phyloP scores from a whole-genome alignment of 148 eudicot species.

The Pouteria glomerata region DNA sequence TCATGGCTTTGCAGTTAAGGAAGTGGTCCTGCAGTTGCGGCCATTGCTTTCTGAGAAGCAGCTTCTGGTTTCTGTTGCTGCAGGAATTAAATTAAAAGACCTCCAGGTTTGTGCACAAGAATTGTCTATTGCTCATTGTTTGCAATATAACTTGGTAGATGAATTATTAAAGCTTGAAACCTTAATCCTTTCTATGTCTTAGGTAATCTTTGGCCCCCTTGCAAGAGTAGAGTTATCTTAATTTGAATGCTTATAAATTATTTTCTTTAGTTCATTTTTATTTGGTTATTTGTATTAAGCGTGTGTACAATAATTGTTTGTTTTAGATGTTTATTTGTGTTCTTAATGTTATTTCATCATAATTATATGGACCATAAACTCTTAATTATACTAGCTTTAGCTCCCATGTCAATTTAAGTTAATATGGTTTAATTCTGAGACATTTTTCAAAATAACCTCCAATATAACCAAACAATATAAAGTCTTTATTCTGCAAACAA shows the following conservation, averaged over 20 bases:
- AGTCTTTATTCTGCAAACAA: too few species aligned
- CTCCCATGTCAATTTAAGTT: too few species aligned
- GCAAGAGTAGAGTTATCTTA: neutral
- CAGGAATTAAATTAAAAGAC: conserved; percentile 79
- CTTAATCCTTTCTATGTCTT: neutral
- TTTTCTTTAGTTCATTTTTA: neutral
- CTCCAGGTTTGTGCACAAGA: conserved; percentile 51
- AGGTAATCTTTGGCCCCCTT: neutral
- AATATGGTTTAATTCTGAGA: too few species aligned
- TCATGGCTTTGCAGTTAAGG: conserved; percentile 48
- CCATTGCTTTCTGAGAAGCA: conserved; percentile 62
- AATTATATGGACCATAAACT: too few species aligned
- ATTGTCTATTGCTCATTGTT: neutral
- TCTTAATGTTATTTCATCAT: too few species aligned
- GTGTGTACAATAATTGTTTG: neutral
- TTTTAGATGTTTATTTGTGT: neutral
- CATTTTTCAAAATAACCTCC: too few species aligned
- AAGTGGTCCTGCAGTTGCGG: conserved; percentile 53
- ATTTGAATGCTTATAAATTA: neutral
- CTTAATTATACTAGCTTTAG: too few species aligned
- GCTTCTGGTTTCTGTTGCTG: conserved; percentile 88
- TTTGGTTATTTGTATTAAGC: neutral
- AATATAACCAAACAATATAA: too few species aligned
- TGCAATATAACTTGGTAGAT: neutral
- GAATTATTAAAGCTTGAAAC: neutral